phyloP scores from a whole-genome alignment of 768 basidiomycete genomes.

The Boletus tomentosulus region DNA sequence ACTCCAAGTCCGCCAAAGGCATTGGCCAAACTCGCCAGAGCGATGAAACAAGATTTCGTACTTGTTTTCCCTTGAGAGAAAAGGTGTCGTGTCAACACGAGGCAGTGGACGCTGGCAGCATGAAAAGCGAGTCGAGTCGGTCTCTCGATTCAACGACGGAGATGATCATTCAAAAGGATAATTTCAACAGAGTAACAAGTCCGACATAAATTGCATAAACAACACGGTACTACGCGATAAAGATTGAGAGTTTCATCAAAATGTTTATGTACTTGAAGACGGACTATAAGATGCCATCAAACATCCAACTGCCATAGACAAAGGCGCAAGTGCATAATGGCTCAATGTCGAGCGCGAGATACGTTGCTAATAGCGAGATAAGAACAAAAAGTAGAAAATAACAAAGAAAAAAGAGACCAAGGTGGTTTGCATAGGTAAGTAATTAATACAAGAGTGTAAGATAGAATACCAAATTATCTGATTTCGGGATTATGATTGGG shows the following conservation, averaged over 20 bases:
- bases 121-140: neutral
- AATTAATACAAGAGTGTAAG: conserved; percentile 26
- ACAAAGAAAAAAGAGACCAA: neutral
- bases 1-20: neutral
- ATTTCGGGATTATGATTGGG: conserved; percentile 5
- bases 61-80: neutral
- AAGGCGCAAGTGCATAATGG: neutral
- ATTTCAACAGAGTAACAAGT: neutral
- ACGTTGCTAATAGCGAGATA: neutral
- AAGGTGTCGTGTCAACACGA: neutral
- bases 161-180: neutral
- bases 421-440: conserved; percentile 20
- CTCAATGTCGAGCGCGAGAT: conserved; percentile 7
- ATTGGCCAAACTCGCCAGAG: neutral
- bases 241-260: neutral
- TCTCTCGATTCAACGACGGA: neutral
- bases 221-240: neutral
- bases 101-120: neutral
- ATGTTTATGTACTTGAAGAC: neutral
- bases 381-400: neutral
- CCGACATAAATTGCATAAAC: conserved; percentile 1
- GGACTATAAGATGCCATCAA: neutral
- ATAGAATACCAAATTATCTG: conserved; percentile 26
- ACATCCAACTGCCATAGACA: neutral
- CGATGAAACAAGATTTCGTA: neutral